These are phyloP conservation scores for Dioscorea alata DNA, from an alignment of 106 monocot species.

Conservation along the genomic window DNA sequence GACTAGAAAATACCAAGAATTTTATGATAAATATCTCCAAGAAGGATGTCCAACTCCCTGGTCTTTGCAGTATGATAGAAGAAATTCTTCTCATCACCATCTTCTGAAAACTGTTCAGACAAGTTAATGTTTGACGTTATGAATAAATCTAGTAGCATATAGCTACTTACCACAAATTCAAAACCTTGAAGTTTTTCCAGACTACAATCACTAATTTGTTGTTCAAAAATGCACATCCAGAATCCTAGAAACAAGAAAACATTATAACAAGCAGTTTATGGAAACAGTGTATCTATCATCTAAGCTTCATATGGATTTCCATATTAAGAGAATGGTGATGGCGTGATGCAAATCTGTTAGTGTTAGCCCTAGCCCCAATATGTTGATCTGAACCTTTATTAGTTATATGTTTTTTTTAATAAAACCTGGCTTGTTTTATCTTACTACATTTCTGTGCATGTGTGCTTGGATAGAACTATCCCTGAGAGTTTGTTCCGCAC, in stretches of 20 bases:
- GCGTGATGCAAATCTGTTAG: too few species aligned
- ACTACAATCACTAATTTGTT: constrained; percentile 57
- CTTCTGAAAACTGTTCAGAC: constrained; percentile 83
- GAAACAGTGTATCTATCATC: neutral
- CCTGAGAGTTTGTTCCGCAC: too few species aligned
- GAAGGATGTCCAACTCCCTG: constrained; percentile 84
- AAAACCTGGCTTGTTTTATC: too few species aligned
- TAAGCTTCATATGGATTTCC: too few species aligned
- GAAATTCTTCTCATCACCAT: constrained; percentile 64
- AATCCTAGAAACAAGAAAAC: constrained; percentile 44
- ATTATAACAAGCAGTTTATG: neutral
- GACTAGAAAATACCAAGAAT: constrained; percentile 71
- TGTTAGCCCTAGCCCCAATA: too few species aligned
- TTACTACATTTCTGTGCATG: too few species aligned
- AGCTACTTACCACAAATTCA: constrained; percentile 82
- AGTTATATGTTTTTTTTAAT: too few species aligned
- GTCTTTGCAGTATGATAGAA: constrained; percentile 94
- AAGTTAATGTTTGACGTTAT: constrained; percentile 11
- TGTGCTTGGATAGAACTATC: too few species aligned
- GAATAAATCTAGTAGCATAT: constrained; percentile 4
- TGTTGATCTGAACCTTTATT: too few species aligned
- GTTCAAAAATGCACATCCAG: constrained; percentile 72
- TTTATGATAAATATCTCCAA: constrained; percentile 98
- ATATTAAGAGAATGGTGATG: too few species aligned
- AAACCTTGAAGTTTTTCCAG: constrained; percentile 59